These are phyloP conservation scores for Cryptococcus sp. DNA, from an alignment of 1,284 basidiomycete species.

Conservation along the genomic window DNA sequence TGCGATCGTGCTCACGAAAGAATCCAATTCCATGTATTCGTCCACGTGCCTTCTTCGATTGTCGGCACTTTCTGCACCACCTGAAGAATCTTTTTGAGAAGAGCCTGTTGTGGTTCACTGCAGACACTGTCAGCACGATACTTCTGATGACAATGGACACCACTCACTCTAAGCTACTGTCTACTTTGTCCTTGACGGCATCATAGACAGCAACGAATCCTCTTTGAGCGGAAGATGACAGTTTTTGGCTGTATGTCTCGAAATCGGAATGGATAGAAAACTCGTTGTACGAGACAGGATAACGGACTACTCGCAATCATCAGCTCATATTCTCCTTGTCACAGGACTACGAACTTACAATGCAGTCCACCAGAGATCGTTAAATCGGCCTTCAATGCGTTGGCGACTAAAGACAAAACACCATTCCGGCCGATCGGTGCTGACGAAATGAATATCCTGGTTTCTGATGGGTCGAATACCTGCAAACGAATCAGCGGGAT, in stretches of 20 bases:
- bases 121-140: background rate
- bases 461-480: constrained; percentile 84
- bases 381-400: constrained; percentile 90
- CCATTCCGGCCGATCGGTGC: constrained; percentile 92
- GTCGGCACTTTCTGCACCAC: constrained; percentile 63
- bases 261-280: constrained; percentile 90
- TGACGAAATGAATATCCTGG: constrained; percentile 88
- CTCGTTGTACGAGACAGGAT: constrained; percentile 94
- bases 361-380: constrained; percentile 94
- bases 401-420: constrained; percentile 83
- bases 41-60: constrained; percentile 74
- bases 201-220: constrained; percentile 91
- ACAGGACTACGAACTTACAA: constrained; percentile 52
- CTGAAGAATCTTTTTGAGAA: constrained; percentile 85
- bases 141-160: background rate
- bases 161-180: constrained; percentile 76
- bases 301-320: constrained; percentile 63
- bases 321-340: background rate
- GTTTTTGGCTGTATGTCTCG: constrained; percentile 83
- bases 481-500: constrained; percentile 21
- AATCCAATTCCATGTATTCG: constrained; percentile 99
- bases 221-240: constrained; percentile 70
- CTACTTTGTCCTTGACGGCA: constrained; percentile 86
- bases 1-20: constrained; percentile 52
- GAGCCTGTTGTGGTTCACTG: constrained; percentile 77